Evolutionary conservation across 768 basidiomycete genomes (phyloP).

Genomic region (Gymnopilus junonius): DNA sequence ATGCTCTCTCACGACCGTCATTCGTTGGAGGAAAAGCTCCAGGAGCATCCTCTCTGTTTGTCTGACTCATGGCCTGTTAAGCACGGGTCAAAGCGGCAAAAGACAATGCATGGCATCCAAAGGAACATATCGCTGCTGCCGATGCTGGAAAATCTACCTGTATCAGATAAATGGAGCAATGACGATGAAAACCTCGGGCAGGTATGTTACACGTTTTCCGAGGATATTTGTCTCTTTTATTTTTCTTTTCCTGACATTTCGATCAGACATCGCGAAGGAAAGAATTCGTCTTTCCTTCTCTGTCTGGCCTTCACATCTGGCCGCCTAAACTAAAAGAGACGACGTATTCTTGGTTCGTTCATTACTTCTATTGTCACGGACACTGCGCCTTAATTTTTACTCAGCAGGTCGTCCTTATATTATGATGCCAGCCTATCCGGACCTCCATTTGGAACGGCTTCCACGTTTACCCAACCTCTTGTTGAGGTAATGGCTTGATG

Average conservation of each 20-base stretch:
- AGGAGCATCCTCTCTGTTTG: neutral
- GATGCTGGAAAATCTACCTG: slow-evolving; percentile 1
- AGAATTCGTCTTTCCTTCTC: neutral
- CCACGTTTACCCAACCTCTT: slow-evolving; percentile 4
- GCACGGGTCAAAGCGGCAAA: slow-evolving; percentile 2
- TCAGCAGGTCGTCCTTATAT: slow-evolving; percentile 9
- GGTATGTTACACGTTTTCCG: slow-evolving; percentile 3
- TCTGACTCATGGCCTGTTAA: slow-evolving; percentile 5
- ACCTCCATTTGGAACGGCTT: slow-evolving; percentile 14
- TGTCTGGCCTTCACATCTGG: neutral
- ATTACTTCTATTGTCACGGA: neutral
- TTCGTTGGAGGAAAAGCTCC: neutral
- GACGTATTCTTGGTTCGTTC: neutral
- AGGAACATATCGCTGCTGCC: neutral
- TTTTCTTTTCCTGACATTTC: neutral
- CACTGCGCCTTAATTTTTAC: slow-evolving; percentile 4
- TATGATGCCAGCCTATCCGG: slow-evolving; percentile 4
- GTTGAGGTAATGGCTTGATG: neutral
- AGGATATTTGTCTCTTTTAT: neutral
- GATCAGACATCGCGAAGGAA: neutral
- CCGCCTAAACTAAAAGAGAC: slow-evolving; percentile 1
- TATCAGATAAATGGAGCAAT: slow-evolving; percentile 14
- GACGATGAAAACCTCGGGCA: neutral
- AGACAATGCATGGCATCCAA: slow-evolving; percentile 8
- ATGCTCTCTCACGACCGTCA: neutral